Conservation (phyloP, 441 rosid genomes). For the Metrosideros polymorpha region DNA sequence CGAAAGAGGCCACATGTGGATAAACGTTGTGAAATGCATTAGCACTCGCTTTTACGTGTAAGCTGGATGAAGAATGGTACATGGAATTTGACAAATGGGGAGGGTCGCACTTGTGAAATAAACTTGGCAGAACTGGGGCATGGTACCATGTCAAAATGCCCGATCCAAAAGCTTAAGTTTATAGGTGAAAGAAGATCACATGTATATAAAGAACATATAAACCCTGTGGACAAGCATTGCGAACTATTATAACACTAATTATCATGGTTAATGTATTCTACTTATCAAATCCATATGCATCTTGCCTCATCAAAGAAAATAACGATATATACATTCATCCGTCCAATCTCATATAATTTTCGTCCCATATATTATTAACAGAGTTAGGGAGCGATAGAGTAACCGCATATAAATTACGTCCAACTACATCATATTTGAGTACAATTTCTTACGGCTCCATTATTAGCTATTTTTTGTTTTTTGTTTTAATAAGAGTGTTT, state of each 20-base stretch:
- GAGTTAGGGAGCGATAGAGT: too few relatives aligned
- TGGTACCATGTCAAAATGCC: accelerated
- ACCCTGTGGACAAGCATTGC: accelerated
- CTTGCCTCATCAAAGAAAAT: neutral
- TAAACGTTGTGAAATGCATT: neutral
- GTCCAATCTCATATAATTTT: too few relatives aligned
- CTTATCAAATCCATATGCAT: neutral
- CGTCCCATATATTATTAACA: too few relatives aligned
- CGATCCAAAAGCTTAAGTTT: neutral
- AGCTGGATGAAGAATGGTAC: neutral
- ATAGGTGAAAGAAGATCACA: accelerated
- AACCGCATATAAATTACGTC: too few relatives aligned
- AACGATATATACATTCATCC: too few relatives aligned
- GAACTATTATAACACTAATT: neutral
- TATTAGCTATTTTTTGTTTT: neutral
- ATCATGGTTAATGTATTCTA: neutral
- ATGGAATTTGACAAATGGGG: neutral
- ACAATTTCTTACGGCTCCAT: neutral
- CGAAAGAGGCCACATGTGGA: neutral
- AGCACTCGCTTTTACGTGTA: neutral
- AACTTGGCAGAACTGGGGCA: neutral
- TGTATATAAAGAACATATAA: neutral
- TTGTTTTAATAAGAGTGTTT: neutral
- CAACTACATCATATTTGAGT: neutral
- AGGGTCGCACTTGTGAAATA: neutral